Evolutionary conservation across 495 filamentous ascomycete genomes (phyloP).

Genomic region (Aspergillus incahuasiensis): DNA sequence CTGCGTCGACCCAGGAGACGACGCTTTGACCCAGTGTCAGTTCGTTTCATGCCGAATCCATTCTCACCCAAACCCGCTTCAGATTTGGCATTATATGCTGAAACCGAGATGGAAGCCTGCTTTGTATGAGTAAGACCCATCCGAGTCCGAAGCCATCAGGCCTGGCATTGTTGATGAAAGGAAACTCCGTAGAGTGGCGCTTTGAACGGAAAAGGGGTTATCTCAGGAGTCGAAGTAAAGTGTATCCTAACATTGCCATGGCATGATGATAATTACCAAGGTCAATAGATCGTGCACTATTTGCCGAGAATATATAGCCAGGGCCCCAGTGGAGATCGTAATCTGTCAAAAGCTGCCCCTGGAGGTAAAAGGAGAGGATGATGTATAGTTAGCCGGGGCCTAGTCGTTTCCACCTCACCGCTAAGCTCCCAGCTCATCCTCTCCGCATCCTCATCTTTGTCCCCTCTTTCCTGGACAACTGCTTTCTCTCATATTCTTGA

Average conservation of each 20-base stretch:
- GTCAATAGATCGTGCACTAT: slow-evolving; percentile 8
- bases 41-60: background rate
- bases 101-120: too few species aligned
- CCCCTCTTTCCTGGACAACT: slow-evolving; percentile 1
- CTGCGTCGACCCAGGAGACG: too few species aligned
- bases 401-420: slow-evolving; percentile 8
- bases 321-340: slow-evolving; percentile 1
- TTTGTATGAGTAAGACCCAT: too few species aligned
- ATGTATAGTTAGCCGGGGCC: slow-evolving; percentile 16
- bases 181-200: background rate
- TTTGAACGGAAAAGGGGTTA: slow-evolving; percentile 9
- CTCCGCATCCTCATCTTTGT: slow-evolving; percentile 17
- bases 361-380: background rate
- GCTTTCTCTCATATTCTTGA: slow-evolving; percentile 14
- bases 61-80: too few species aligned
- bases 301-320: background rate
- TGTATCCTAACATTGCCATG: background rate
- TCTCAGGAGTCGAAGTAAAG: slow-evolving; percentile 6
- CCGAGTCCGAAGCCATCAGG: too few species aligned
- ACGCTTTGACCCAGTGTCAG: background rate
- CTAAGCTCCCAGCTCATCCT: slow-evolving; percentile 12
- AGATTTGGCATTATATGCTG: background rate
- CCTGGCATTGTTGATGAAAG: too few species aligned
- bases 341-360: background rate
- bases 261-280: background rate